phyloP scores from a whole-genome alignment of 352 stramenopile genomes.

The Phytophthora palmivora region DNA sequence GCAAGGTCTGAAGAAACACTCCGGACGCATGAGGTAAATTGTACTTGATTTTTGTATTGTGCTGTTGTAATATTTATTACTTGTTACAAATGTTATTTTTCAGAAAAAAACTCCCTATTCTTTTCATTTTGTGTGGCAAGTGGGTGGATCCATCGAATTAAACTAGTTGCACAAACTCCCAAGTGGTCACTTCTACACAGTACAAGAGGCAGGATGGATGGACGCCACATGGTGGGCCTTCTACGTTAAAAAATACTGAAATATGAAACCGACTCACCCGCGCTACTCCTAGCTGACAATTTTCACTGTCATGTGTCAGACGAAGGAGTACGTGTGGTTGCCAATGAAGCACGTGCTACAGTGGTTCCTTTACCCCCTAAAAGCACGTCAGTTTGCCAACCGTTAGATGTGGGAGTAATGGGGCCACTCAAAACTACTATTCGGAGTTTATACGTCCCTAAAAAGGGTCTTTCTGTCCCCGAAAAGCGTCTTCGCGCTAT shows the following conservation, averaged over 20 bases:
- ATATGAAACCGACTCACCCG: constrained; percentile 12
- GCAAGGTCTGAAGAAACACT: too few species aligned
- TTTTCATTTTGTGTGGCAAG: not conserved
- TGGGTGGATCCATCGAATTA: not conserved
- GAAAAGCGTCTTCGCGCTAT: constrained; percentile 9
- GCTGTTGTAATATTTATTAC: too few species aligned
- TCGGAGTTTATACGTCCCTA: too few species aligned
- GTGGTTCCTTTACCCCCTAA: constrained; percentile 13
- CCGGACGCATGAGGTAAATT: too few species aligned
- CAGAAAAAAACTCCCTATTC: not conserved
- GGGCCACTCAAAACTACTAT: too few species aligned
- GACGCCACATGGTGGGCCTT: not conserved
- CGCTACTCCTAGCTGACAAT: constrained; percentile 32
- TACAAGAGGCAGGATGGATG: too few species aligned
- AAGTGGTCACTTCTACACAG: not conserved
- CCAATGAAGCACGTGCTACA: constrained; percentile 13
- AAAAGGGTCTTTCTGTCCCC: too few species aligned
- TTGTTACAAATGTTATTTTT: not conserved
- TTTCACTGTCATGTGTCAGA: too few species aligned
- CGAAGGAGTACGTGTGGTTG: too few species aligned
- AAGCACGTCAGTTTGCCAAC: constrained; percentile 4
- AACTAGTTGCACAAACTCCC: not conserved
- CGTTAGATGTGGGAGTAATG: too few species aligned
- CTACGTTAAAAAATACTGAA: constrained; percentile 17
- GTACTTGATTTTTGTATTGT: too few species aligned